These are phyloP conservation scores for Kurtzmaniella quercitrusa DNA, from an alignment of 1,139 yeast genomes.

Conservation along the genomic window DNA sequence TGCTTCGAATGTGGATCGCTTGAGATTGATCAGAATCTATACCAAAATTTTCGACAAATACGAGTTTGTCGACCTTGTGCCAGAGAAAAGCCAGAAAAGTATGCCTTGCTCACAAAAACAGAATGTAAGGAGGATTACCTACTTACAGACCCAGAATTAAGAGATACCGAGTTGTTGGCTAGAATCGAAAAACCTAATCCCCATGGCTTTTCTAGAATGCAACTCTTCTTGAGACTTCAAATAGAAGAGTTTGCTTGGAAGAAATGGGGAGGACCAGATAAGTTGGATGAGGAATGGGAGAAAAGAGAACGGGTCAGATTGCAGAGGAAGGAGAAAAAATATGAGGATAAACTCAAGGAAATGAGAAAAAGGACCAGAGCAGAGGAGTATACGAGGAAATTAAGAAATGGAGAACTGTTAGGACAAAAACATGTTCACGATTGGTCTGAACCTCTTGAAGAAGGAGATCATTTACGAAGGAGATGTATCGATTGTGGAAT, in stretches of 20 bases:
- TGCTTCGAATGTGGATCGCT: slow-evolving; percentile 78
- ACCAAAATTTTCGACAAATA: slow-evolving; percentile 57
- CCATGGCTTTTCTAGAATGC: slow-evolving; percentile 92
- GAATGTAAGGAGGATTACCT: slow-evolving; percentile 93
- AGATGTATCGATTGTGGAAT: slow-evolving; percentile 83
- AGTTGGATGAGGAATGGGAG: slow-evolving; percentile 89
- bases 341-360: slow-evolving; percentile 68
- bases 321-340: slow-evolving; percentile 73
- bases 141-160: slow-evolving; percentile 86
- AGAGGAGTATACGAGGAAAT: slow-evolving; percentile 74
- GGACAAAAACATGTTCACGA: slow-evolving; percentile 67
- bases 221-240: slow-evolving; percentile 80
- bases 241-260: slow-evolving; percentile 89
- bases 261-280: slow-evolving; percentile 93
- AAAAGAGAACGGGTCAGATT: slow-evolving; percentile 70
- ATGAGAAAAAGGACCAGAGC: slow-evolving; percentile 93
- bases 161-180: slow-evolving; percentile 63
- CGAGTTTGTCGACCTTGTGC: slow-evolving; percentile 81
- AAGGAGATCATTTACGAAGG: slow-evolving; percentile 47
- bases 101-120: slow-evolving; percentile 86
- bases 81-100: slow-evolving; percentile 75
- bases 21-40: slow-evolving; percentile 74
- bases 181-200: slow-evolving; percentile 92
- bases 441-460: slow-evolving; percentile 62
- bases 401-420: slow-evolving; percentile 52